Base-by-base conservation (phyloP, 345 rosid species). In the Populus tremula region DNA sequence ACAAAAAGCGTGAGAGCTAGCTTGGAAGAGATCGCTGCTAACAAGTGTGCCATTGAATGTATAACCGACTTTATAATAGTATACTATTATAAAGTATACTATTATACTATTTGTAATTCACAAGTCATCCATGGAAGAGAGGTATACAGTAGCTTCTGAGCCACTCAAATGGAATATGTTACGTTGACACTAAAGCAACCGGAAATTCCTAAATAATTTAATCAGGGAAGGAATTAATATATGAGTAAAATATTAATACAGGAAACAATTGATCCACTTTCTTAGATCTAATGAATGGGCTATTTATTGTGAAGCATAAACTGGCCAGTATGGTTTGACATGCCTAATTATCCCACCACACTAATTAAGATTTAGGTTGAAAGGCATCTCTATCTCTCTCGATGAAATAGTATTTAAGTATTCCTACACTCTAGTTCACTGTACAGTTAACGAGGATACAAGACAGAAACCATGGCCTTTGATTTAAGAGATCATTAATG, bases 131-230 rank as follows among this genome's bases (percentile, higher is more conserved):
- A 66, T 66, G 61, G 67, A 74, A 49, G 54, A 59, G 74, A 56
- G 29, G 14, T 0, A 59, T 72, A 49, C 67, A 77, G 85, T 82
- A 68, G 84, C 86, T 81, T 85, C 71, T 39, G 53, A 78, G 81
- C 83, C 86, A 86, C 87, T 84, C 87, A 82, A 43, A 81, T 53
- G 75, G n/a, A 85, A 66, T 77, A 76, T 72, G 83, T 39, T 76
- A 76, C 61, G 71, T 74, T 76, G 81, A 83, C 71, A 77, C 76
- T 63, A 82, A 82, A 77, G 84, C 82, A 83, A 70, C 79, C 41
- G 20, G 20, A 63, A 8, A 38, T 6, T 21, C 33, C 53, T 25
- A n/a, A 69, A 69, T n/a, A 39, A 23, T 69, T 45, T 69, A 39
- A 16, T 38, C 21, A 13, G 43, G 1, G 8, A 67, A 36, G 6